Evolutionary conservation across 805 yeast genomes (phyloP), one percentile per base, ranked within the genome.

Genomic region (Lachancea waltii): DNA sequence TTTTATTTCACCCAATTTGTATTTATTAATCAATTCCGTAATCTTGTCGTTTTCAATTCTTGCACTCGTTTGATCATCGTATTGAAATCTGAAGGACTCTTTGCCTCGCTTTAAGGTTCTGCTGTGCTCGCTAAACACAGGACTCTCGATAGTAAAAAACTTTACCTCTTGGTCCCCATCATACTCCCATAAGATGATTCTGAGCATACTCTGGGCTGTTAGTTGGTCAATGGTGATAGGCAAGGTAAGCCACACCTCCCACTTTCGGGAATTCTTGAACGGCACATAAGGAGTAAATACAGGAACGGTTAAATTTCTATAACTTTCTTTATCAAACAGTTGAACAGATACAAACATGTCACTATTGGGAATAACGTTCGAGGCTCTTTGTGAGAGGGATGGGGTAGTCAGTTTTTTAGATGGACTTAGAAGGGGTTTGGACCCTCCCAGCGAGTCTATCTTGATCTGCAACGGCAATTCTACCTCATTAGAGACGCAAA

Each of bases 211-310:
- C 28, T 74, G 72, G 25, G 77, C 54, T 2, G 85, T 80, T n/a
- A 90, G 57, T 51, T 86, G 92, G 37, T 73, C 72, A 46, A 83
- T 76, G 38, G 70, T 68, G 2, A 89, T 71, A 1, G 97, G 90
- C 33, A 92, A 58, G 32, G 73, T 70, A 15, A 85, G 59, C 82
- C 86, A 81, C 43, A 77, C 76, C 48, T 81, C 73, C 89, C 92
- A 85, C 33, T 56, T 72, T 52, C 72, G 72, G 22, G 60, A 40
- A 21, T 48, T 51, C 41, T 66, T 64, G 45, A 73, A 71, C 2
- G 75, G 66, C 21, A 68, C 67, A 45, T 73, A 73, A 2, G 73
- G 59, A 0, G 80, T 70, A 6, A 67, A 63, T 2, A 72, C 64
- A 0, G 80, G 77, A 3, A 68, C 53, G 0, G 78, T 69, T 17